Evolutionary conservation across 2,329 filamentous ascomycete species (phyloP), one percentile per base, ranked within the genome.

Genomic region (Ophiostoma australiae): DNA sequence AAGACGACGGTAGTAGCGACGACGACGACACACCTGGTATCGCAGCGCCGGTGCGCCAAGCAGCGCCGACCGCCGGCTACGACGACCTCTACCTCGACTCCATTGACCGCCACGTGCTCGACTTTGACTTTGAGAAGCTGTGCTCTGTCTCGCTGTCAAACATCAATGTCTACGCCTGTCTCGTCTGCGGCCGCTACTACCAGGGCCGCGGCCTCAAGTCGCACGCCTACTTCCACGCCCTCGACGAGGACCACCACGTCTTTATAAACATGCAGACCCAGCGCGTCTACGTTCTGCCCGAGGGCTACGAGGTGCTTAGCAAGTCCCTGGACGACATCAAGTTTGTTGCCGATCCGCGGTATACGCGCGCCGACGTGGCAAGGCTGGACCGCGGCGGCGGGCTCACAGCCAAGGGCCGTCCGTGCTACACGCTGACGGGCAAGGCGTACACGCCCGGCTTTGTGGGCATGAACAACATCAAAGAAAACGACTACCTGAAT

Each of bases 391-490:
- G 89, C 70, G 48, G 39, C 4, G 58, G 37, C 2, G 63, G 48
- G 70, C 84, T 85, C 83, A 37, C 17, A 6, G 11, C n/a, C 15
- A 58, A 58, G 52, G 63, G 63, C 33, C 33, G 27, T 4, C 39
- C 31, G 23, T 87, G 88, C 65, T 93, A 90, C 86, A 94, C 97
- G 76, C 85, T 98, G 61, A 84, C 85, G 68, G 93, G 93, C 74
- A 92, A 91, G 80, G 89, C 91, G 78, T 99, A 99, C 81, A 90
- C 90, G 75, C 95, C 95, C 27, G 94, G 95, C 6, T 99, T 94
- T 78, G 93, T 99, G 73, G 95, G 95, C 75, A 96, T 99, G 92
- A 99, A 99, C 85, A 99, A 99, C 81, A 97, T 99, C 85, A 99
- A 99, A 81, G 93, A 95, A 72, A 99, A 99, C 81, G 95, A 99